A percentile compares a stretch with the other conserved stretches of the same genome.
Evolutionary conservation across 1,139 yeast species (phyloP).

Genomic region (Kazachstania sp.): DNA sequence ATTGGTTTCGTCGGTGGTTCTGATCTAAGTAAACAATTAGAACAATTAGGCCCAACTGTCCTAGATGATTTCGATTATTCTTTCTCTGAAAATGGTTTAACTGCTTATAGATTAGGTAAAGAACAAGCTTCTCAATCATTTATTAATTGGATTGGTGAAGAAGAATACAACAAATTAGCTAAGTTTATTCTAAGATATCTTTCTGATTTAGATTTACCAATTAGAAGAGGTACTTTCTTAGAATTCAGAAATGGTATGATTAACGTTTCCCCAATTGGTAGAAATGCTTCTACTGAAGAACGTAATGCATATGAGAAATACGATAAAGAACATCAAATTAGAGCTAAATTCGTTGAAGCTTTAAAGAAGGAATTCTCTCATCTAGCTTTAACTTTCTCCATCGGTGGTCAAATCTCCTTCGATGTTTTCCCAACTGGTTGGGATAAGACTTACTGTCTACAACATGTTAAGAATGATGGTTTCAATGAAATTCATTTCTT

Average conservation of each 20-base stretch:
- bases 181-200: conserved; percentile 79
- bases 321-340: conserved; percentile 71
- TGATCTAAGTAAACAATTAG: conserved; percentile 87
- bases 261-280: conserved; percentile 94
- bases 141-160: conserved; percentile 93
- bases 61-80: conserved; percentile 84
- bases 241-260: conserved; percentile 99
- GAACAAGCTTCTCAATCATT: conserved; percentile 87
- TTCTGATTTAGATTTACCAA: conserved; percentile 79
- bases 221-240: conserved; percentile 93
- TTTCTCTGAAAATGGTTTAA: conserved; percentile 94
- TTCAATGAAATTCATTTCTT: conserved; percentile 90
- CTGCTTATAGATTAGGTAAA: conserved; percentile 89
- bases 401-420: conserved; percentile 98
- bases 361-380: conserved; percentile 76
- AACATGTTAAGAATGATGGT: conserved; percentile 78
- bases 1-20: conserved; percentile 99
- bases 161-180: conserved; percentile 80
- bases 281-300: conserved; percentile 92
- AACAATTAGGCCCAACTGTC: conserved; percentile 80
- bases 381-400: conserved; percentile 82
- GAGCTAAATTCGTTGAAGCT: conserved; percentile 77
- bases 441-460: conserved; percentile 98
- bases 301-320: conserved; percentile 83
- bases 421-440: conserved; percentile 99